Evolutionary conservation across 2,329 filamentous ascomycete genomes (phyloP).

Genomic region (Talaromyces sp.): DNA sequence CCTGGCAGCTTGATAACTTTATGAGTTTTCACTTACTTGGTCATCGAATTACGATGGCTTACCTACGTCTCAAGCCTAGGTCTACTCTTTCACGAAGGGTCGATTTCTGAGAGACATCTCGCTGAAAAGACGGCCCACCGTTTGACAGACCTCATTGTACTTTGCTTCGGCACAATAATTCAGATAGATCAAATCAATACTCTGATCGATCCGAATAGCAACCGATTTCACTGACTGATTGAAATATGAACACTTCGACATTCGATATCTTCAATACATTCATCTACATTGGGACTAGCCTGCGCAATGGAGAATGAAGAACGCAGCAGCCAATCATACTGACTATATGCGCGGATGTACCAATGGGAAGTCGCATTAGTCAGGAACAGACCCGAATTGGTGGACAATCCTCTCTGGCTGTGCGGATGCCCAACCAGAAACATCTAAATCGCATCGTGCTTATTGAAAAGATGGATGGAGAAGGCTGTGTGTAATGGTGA

Average conservation of each 20-base stretch:
- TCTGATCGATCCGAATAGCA: neutral
- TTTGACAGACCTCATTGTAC: neutral
- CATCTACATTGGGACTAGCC: neutral
- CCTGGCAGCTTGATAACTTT: no score
- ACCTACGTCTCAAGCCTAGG: no score
- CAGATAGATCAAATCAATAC: neutral
- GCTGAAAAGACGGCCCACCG: no score
- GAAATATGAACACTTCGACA: neutral
- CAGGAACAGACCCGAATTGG: conserved; percentile 13
- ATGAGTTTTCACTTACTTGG: no score
- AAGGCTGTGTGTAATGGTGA: neutral
- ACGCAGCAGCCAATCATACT: neutral
- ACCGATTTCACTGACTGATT: neutral
- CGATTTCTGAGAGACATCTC: neutral
- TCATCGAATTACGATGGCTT: no score
- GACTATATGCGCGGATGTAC: neutral
- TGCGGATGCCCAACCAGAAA: conserved; percentile 11
- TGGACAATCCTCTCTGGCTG: conserved; percentile 7
- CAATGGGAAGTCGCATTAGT: conserved; percentile 17
- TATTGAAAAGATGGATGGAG: neutral
- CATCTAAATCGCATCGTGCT: neutral
- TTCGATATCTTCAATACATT: neutral
- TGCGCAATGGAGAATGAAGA: neutral
- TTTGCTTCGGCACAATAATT: neutral
- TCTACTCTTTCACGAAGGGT: neutral